Percentiles rank a stretch among this genome's conserved stretches.
These are phyloP conservation scores for Tolypocladium ophioglossoides DNA, from an alignment of 2,329 filamentous ascomycete species.

Conservation along the genomic window DNA sequence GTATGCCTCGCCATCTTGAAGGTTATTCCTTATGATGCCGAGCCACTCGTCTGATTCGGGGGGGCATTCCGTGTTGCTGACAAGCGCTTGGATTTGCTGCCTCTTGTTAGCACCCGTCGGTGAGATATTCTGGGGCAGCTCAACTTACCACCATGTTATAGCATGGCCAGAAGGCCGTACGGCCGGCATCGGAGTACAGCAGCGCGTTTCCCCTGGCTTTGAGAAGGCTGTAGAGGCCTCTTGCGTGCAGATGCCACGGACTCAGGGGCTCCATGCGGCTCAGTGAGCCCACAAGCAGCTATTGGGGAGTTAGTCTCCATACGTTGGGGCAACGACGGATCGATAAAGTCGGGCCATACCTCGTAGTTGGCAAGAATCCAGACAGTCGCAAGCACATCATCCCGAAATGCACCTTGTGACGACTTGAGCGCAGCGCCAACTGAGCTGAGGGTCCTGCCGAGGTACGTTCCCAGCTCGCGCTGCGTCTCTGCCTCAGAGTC, in stretches of 20 bases:
- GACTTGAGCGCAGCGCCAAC: slow-evolving; percentile 26
- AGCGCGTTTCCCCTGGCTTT: slow-evolving; percentile 19
- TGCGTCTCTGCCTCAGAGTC: slow-evolving; percentile 14
- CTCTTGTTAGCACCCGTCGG: slow-evolving; percentile 5
- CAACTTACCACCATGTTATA: slow-evolving; percentile 26
- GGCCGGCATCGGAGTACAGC: slow-evolving; percentile 13
- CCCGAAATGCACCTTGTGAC: slow-evolving; percentile 15
- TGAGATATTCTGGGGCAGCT: no score
- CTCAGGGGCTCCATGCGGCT: slow-evolving; percentile 12
- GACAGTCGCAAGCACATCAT: slow-evolving; percentile 27
- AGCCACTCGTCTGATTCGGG: slow-evolving; percentile 26
- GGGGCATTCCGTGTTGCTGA: slow-evolving; percentile 20
- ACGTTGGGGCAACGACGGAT: not conserved
- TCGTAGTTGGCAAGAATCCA: slow-evolving; percentile 31
- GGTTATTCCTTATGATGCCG: slow-evolving; percentile 13
- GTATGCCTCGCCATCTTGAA: slow-evolving; percentile 15
- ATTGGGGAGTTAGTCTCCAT: slow-evolving; percentile 7
- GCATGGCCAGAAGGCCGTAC: slow-evolving; percentile 26
- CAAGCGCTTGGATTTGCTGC: slow-evolving; percentile 26
- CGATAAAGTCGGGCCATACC: slow-evolving; percentile 8
- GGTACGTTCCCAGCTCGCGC: slow-evolving; percentile 21
- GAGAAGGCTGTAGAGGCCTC: slow-evolving; percentile 25
- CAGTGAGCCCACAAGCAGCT: slow-evolving; percentile 28
- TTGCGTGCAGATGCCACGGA: slow-evolving; percentile 26
- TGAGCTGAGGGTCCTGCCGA: slow-evolving; percentile 25